Evolutionary conservation across 75 land plant species (phyloP), one percentile per base, ranked within the genome.

Genomic region (Picea glauca): DNA sequence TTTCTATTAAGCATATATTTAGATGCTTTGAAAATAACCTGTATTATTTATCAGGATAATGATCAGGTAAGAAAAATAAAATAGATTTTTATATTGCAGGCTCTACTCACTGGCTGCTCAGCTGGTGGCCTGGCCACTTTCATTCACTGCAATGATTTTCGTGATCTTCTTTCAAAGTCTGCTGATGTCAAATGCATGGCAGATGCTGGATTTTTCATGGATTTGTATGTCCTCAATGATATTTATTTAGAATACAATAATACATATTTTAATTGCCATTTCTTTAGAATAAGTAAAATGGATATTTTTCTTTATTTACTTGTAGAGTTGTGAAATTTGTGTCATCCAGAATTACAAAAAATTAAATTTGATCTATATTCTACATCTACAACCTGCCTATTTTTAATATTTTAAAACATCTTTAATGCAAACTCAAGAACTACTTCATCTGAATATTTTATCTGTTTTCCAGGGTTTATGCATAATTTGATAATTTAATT

Each of bases 131-230:
- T 91, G 74, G 56, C 96, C 14, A 62, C 91, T 21, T 88, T 89
- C 59, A 40, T 95, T 50, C 91, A 92, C 76, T 94, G 97, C 67
- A 90, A 94, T 83, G 80, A 62, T 3, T 94, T 94, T 75, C 82
- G 76, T 40, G 63, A 78, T 35, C 83, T 85, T 30, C 32, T 94
- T 17, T 91, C 94, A 23, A 14, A 54, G 31, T 43, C 56, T 20
- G 77, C 92, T 6, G 83, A 84, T 68, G 93, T 95, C 2, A 95
- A 93, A 78, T 95, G 98, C 84, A 17, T 95, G 58, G 43, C 90
- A 60, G 98, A 95, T 91, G 98, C 96, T 70, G 98, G 98, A 54
- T 95, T 78, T 77, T 95, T 95, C 60, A 78, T 95, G 21, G 74
- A 95, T 81, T 83, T 72, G 96, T 95, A 84, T 75, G 84, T 65